Evolutionary conservation across 352 stramenopile species (phyloP).

Genomic region (Plasmopara halstedii): DNA sequence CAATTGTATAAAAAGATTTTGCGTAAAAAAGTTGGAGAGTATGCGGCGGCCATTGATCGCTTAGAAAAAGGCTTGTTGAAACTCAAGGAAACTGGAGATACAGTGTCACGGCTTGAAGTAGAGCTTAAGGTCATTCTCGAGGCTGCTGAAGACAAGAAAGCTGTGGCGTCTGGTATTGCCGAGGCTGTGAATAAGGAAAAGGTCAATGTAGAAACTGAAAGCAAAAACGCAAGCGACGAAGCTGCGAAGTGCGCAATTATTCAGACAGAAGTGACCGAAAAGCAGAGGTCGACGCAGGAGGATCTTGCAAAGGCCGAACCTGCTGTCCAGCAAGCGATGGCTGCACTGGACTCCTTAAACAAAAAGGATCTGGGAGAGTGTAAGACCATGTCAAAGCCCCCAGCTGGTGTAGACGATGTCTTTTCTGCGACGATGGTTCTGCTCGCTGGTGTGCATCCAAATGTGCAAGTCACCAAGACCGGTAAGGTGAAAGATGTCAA

Average conservation of each 20-base stretch:
- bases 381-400: conserved; percentile 95
- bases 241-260: conserved; percentile 91
- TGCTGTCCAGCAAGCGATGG: conserved; percentile 93
- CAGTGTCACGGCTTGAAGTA: conserved; percentile 88
- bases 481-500: conserved; percentile 94
- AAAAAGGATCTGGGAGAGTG: conserved; percentile 95
- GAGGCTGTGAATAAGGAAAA: conserved; percentile 95
- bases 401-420: conserved; percentile 91
- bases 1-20: conserved; percentile 93
- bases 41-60: conserved; percentile 83
- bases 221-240: conserved; percentile 89
- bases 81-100: conserved; percentile 90
- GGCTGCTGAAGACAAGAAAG: conserved; percentile 94
- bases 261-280: conserved; percentile 89
- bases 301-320: conserved; percentile 94
- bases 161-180: conserved; percentile 89
- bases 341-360: conserved; percentile 92
- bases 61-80: conserved; percentile 91
- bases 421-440: conserved; percentile 92
- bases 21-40: conserved; percentile 87
- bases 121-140: conserved; percentile 94
- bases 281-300: conserved; percentile 80
- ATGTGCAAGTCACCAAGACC: conserved; percentile 90
- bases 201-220: conserved; percentile 93
- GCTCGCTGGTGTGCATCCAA: conserved; percentile 91